Conservation (phyloP, 768 basidiomycete genomes). For the Fistulinella prunicolor region DNA sequence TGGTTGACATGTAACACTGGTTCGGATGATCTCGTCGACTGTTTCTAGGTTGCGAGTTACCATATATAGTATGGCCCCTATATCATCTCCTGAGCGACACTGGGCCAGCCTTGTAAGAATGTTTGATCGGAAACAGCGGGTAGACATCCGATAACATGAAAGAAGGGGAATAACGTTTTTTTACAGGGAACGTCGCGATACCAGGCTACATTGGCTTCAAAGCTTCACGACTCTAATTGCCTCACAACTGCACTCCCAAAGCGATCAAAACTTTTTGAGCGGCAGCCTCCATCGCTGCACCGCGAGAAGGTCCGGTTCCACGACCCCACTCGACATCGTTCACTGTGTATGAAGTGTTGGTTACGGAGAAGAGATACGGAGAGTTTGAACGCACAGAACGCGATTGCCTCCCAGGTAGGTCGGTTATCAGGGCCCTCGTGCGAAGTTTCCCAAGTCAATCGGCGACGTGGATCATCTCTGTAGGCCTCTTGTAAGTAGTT, state of each 20-base stretch:
- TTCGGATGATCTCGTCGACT: too few relatives aligned
- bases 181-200: too few relatives aligned
- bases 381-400: constrained; percentile 15
- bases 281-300: constrained; percentile 24
- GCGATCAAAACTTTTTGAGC: constrained; percentile 18
- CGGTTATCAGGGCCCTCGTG: constrained; percentile 16
- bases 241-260: not conserved
- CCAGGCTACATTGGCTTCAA: too few relatives aligned
- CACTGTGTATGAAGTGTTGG: constrained; percentile 13
- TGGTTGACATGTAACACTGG: too few relatives aligned
- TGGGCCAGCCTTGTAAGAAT: too few relatives aligned
- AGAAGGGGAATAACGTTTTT: too few relatives aligned
- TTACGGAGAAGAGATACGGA: not conserved
- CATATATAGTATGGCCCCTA: too few relatives aligned
- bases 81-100: too few relatives aligned
- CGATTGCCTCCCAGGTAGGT: constrained; percentile 25
- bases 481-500: constrained; percentile 20
- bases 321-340: constrained; percentile 20
- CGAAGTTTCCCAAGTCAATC: constrained; percentile 18
- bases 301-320: constrained; percentile 15
- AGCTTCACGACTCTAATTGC: too few relatives aligned
- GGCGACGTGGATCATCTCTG: constrained; percentile 12
- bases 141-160: too few relatives aligned
- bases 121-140: too few relatives aligned
- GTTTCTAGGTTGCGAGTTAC: too few relatives aligned